Evolutionary conservation across 441 rosid species (phyloP).

Genomic region (Kokia cookei): DNA sequence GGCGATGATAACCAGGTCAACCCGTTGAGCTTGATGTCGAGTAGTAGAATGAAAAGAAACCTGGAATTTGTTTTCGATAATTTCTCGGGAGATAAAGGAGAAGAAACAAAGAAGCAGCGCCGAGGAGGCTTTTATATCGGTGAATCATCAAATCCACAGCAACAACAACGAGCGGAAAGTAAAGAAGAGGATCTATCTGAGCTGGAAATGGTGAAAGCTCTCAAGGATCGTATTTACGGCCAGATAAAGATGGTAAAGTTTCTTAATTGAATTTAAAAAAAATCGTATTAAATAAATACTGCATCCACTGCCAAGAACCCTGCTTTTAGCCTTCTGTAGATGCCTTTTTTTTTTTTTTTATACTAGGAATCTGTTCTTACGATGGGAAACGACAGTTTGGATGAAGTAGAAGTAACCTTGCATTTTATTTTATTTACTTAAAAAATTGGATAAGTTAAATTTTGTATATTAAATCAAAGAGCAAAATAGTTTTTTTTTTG

Average conservation of each 20-base stretch:
- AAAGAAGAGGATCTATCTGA: neutral
- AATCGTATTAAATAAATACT: neutral
- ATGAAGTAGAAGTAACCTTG: too few species aligned
- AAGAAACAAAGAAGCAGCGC: neutral
- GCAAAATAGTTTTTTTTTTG: rapidly evolving
- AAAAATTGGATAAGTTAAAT: too few species aligned
- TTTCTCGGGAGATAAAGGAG: neutral
- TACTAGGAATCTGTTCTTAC: too few species aligned
- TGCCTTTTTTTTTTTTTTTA: too few species aligned
- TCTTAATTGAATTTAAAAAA: neutral
- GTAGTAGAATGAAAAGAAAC: neutral
- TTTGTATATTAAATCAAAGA: too few species aligned
- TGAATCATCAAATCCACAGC: neutral
- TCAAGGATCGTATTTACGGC: neutral
- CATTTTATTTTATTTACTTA: too few species aligned
- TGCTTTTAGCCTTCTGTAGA: too few species aligned
- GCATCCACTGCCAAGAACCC: too few species aligned
- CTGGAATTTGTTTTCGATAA: neutral
- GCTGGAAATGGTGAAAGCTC: neutral
- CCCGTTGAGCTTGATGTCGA: neutral
- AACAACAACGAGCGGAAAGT: neutral
- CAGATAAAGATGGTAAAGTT: neutral
- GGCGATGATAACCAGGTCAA: neutral
- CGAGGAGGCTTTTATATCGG: neutral
- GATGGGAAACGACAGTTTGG: too few species aligned